phyloP scores from a whole-genome alignment of 1,139 yeast genomes.

The Kodamaea ohmeri region DNA sequence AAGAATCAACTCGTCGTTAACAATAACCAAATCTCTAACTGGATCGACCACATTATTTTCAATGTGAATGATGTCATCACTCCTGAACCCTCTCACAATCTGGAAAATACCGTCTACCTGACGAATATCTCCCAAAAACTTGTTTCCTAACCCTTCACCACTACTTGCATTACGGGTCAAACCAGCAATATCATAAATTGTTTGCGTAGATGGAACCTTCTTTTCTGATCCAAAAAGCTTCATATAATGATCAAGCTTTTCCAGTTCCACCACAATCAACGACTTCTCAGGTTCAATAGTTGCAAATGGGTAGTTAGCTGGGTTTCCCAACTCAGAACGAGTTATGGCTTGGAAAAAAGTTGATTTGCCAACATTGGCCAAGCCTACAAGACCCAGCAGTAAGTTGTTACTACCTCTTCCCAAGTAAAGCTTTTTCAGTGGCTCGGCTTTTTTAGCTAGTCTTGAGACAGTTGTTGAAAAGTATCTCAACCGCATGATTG shows the following conservation, averaged over 20 bases:
- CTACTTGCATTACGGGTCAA: conserved; percentile 68
- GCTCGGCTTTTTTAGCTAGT: conserved; percentile 8
- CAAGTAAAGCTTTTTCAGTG: conserved; percentile 21
- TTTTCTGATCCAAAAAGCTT: conserved; percentile 50
- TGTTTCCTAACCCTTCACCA: conserved; percentile 79
- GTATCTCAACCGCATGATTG: conserved; percentile 2
- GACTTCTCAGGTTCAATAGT: conserved; percentile 76
- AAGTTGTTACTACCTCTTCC: conserved; percentile 59
- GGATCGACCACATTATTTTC: conserved; percentile 65
- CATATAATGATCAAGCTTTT: conserved; percentile 43
- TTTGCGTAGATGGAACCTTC: conserved; percentile 53
- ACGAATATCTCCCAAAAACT: conserved; percentile 66
- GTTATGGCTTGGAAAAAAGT: conserved; percentile 71
- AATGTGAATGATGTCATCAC: conserved; percentile 69
- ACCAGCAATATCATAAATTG: conserved; percentile 73
- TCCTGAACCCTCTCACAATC: conserved; percentile 63
- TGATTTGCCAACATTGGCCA: conserved; percentile 77
- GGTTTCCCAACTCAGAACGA: conserved; percentile 63
- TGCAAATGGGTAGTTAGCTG: conserved; percentile 80
- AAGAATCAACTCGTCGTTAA: conserved; percentile 67
- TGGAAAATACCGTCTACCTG: conserved; percentile 75
- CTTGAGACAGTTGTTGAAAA: conserved; percentile 6
- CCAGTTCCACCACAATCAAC: conserved; percentile 54
- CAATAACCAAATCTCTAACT: conserved; percentile 62
- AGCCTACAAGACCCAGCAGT: conserved; percentile 61